Base-by-base conservation (phyloP, 306 rosid genomes). In the Glycine latifolia region DNA sequence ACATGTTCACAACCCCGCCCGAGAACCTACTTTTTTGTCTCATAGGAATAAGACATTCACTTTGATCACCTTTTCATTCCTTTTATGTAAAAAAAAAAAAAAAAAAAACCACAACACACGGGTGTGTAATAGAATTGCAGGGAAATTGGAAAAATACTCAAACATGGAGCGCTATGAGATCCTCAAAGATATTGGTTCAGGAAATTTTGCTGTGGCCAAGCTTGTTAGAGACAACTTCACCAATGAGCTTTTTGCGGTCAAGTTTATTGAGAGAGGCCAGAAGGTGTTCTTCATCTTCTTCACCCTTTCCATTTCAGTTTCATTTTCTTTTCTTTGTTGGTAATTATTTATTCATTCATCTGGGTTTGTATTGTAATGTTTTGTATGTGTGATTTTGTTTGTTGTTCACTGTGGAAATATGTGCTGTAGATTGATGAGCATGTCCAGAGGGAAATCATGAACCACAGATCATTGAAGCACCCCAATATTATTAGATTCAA, bases 391-490 rank as follows among this genome's bases (percentile, higher is more conserved):
- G 67, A 48, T 69, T 65, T 47, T 66, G 52, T 72, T 66, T 80
- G 31, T 26, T 26, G 31, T 26, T 26, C 31, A 1, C 31, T 1
- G 7, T 84, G 46, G 48, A 8, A 26, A 33, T 71, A 15, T 81
- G 83, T n/a, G 1, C 59, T 85, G 82, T 86, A 93, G 98, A 91
- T 93, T 82, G 98, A 90, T 77, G 97, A 93, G 69, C 85, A 90
- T 66, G 98, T 93, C 12, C 90, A 82, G 56, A 90, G 93, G 84
- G 98, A 93, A 75, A 93, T 93, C 88, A 86, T 93, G 97, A 93
- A 93, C 85, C 98, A 93, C 60, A 89, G 97, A 84, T 93, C 98
- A 54, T 73, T 93, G 86, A 90, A 93, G 91, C 97, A 93, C 84
- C 91, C 97, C 17, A 91, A 93, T 86, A 91, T 91, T 65, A 81